Evolutionary conservation across 1,284 basidiomycete genomes (phyloP).

Genomic region (Xerocomus amazonicus): DNA sequence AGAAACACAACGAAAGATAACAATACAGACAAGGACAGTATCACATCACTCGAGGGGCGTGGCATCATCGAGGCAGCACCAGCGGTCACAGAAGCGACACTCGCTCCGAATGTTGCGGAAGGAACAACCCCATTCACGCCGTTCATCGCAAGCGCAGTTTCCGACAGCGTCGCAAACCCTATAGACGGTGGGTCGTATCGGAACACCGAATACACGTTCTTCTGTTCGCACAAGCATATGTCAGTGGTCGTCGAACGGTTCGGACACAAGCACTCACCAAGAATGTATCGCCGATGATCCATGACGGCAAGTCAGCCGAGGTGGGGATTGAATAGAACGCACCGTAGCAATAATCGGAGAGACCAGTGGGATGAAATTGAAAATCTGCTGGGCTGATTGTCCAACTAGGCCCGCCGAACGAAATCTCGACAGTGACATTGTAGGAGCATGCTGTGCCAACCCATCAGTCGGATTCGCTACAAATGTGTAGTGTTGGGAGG

Average conservation of each 20-base stretch:
- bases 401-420: slow-evolving; percentile 49
- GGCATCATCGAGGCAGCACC: slow-evolving; percentile 11
- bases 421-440: slow-evolving; percentile 40
- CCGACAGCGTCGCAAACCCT: slow-evolving; percentile 30
- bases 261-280: slow-evolving; percentile 11
- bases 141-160: slow-evolving; percentile 25
- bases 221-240: slow-evolving; percentile 12
- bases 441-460: slow-evolving; percentile 38
- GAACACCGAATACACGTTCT: slow-evolving; percentile 34
- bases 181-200: slow-evolving; percentile 31
- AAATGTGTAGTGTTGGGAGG: background rate
- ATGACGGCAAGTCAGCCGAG: slow-evolving; percentile 11
- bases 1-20: slow-evolving; percentile 5
- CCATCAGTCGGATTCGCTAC: background rate
- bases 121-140: slow-evolving; percentile 22
- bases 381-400: slow-evolving; percentile 26
- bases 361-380: slow-evolving; percentile 15
- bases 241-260: slow-evolving; percentile 3
- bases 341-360: slow-evolving; percentile 20
- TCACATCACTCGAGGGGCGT: background rate
- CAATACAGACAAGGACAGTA: slow-evolving; percentile 11
- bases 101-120: slow-evolving; percentile 22
- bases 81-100: slow-evolving; percentile 13
- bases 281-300: slow-evolving; percentile 32
- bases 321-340: slow-evolving; percentile 27